Base-by-base conservation (phyloP, 495 filamentous ascomycete species). In the Aspergillus heteromorphus region DNA sequence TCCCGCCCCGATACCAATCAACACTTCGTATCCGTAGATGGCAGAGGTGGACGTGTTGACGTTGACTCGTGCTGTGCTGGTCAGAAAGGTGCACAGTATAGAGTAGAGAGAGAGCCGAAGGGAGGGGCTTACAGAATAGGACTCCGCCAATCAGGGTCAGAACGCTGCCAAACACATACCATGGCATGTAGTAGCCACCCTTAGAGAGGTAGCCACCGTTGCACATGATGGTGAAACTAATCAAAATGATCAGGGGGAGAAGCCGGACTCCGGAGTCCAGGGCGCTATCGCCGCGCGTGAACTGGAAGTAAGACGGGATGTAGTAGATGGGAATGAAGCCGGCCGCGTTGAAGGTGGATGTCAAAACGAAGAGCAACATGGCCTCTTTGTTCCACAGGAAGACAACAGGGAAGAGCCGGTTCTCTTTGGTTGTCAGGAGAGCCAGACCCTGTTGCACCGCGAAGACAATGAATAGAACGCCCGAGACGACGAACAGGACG, bases 371-470 rank as follows among this genome's bases (percentile, higher is more conserved):
- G n/a, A 45, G 29, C 14, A 45, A 11, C 6, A 34, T 20, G 25
- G 11, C 25, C 10, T 21, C 10, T 11, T 16, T 27, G 13, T 13
- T 14, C 5, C 14, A 21, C 14, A 48, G 11, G 9, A 83, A 73
- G 20, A 83, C 71, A 0, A 76, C 64, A 0, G 84, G 83, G 57
- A 84, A 82, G 20, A 84, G 67, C 2, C 83, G 77, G 20, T 68
- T 64, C 0, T 59, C 50, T 0, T 50, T 20, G 0, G 73, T 79
- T 19, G 81, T 73, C 48, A 83, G 76, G 6, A 79, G 58, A 0
- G 70, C 74, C 43, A 88, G 70, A 4, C 71, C 73, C 51, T 73
- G 70, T 1, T 56, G 56, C 8, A 45, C 40, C 2, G 40, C 41
- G 21, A 74, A 73, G 25, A 64, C 36, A 19, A 68, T 77, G 57